phyloP scores from a whole-genome alignment of 2,329 filamentous ascomycete genomes.

The Nemania abortiva region DNA sequence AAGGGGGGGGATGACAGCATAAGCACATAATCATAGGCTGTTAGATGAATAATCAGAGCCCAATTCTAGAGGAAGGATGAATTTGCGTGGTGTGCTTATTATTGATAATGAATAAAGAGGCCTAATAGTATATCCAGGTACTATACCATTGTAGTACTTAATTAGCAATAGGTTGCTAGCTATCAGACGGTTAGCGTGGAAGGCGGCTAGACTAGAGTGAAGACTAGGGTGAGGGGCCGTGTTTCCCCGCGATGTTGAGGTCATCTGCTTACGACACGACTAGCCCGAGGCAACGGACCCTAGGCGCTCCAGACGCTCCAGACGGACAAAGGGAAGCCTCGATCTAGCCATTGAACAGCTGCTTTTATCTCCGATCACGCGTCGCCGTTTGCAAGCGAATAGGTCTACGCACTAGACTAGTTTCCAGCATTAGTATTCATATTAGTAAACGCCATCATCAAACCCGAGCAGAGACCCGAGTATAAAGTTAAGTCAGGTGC shows the following conservation, averaged over 20 bases:
- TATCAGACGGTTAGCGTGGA: too few relatives aligned
- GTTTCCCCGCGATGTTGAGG: slow-evolving; percentile 27
- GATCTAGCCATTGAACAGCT: slow-evolving; percentile 10
- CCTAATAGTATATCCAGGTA: not conserved
- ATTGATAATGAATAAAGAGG: not conserved
- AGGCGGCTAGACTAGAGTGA: too few relatives aligned
- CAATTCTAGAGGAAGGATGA: not conserved
- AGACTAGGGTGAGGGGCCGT: not conserved
- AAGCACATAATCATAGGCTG: too few relatives aligned
- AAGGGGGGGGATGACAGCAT: not conserved
- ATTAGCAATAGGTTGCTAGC: too few relatives aligned
- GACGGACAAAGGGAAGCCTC: slow-evolving; percentile 38
- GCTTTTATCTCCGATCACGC: slow-evolving; percentile 15
- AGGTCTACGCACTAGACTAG: not conserved
- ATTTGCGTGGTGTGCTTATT: not conserved
- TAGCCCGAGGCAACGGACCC: slow-evolving; percentile 1
- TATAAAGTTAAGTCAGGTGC: slow-evolving; percentile 10
- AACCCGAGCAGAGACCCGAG: slow-evolving; percentile 1
- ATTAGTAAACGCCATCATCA: slow-evolving; percentile 28
- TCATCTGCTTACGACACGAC: slow-evolving; percentile 24
- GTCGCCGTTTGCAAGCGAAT: slow-evolving; percentile 4
- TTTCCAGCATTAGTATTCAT: not conserved
- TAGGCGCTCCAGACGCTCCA: slow-evolving; percentile 12
- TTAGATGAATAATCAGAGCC: not conserved
- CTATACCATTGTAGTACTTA: too few relatives aligned